These are phyloP conservation scores for Arthrobotrys entomopaga DNA, from an alignment of 2,329 filamentous ascomycete species.

Conservation along the genomic window DNA sequence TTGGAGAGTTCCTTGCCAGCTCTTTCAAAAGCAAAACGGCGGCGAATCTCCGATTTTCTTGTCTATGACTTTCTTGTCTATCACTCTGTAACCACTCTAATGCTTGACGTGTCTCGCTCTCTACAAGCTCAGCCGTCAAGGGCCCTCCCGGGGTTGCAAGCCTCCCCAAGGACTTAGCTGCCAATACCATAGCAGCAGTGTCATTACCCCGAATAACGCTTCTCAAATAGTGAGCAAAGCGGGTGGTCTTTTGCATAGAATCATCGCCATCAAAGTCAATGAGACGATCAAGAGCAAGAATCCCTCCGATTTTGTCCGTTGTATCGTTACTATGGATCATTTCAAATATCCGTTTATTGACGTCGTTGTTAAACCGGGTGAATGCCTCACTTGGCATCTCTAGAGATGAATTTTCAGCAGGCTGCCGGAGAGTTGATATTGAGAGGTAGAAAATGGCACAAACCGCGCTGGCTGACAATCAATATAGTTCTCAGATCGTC, in stretches of 20 bases:
- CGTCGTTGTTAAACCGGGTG: conserved; percentile 73
- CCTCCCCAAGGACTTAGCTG: conserved; percentile 87
- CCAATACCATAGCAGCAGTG: conserved; percentile 86
- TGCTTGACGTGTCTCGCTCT: conserved; percentile 95
- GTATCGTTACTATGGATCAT: conserved; percentile 88
- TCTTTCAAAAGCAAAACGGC: conserved; percentile 91
- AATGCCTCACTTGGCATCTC: conserved; percentile 87
- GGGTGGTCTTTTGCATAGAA: conserved; percentile 88
- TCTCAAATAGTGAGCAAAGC: conserved; percentile 90
- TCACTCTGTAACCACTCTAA: conserved; percentile 97
- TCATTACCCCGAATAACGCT: conserved; percentile 90
- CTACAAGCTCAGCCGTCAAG: conserved; percentile 92
- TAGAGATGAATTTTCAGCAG: conserved; percentile 60
- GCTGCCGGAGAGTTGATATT: neutral
- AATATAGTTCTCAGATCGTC: conserved; percentile 63
- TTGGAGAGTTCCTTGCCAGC: conserved; percentile 89
- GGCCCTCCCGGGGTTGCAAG: conserved; percentile 92
- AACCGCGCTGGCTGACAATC: conserved; percentile 65
- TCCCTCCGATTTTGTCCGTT: conserved; percentile 87
- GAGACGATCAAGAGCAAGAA: conserved; percentile 88
- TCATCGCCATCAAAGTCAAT: conserved; percentile 98
- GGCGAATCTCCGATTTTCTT: conserved; percentile 92
- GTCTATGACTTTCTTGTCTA: conserved; percentile 87
- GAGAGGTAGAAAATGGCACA: conserved; percentile 41
- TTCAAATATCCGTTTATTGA: conserved; percentile 73